phyloP scores from a whole-genome alignment of 2,329 filamentous ascomycete genomes.

The Albophoma yamanashiensis region DNA sequence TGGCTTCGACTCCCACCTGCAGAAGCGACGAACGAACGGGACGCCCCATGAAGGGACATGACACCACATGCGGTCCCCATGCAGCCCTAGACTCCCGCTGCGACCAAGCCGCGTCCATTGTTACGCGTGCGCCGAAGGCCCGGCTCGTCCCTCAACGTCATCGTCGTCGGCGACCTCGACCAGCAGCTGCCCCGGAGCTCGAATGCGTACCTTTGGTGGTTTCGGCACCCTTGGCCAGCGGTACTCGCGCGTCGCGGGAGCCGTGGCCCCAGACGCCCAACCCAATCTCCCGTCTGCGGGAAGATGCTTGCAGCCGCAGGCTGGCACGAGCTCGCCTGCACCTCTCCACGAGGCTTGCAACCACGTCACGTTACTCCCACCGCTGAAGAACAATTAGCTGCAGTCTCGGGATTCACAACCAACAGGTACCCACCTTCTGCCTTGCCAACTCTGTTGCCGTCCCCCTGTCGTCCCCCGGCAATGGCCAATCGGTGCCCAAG shows the following conservation, averaged over 20 bases:
- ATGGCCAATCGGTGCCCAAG: not conserved
- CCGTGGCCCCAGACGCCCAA: not conserved
- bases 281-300: no score
- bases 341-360: not conserved
- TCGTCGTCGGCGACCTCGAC: not conserved
- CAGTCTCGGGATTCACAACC: not conserved
- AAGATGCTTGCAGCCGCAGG: not conserved
- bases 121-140: not conserved
- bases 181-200: not conserved
- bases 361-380: not conserved
- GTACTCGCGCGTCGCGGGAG: not conserved
- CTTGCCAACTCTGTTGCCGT: not conserved
- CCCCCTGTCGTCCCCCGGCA: not conserved
- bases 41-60: not conserved
- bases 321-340: not conserved
- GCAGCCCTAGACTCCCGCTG: not conserved
- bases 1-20: not conserved
- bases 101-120: not conserved
- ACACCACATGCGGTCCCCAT: not conserved
- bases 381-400: not conserved
- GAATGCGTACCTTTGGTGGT: not conserved
- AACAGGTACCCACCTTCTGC: not conserved
- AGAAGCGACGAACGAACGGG: not conserved
- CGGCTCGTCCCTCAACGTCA: not conserved
- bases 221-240: not conserved